Conservation (phyloP, 768 basidiomycete species). For the Coprinellus aureogranulatus region DNA sequence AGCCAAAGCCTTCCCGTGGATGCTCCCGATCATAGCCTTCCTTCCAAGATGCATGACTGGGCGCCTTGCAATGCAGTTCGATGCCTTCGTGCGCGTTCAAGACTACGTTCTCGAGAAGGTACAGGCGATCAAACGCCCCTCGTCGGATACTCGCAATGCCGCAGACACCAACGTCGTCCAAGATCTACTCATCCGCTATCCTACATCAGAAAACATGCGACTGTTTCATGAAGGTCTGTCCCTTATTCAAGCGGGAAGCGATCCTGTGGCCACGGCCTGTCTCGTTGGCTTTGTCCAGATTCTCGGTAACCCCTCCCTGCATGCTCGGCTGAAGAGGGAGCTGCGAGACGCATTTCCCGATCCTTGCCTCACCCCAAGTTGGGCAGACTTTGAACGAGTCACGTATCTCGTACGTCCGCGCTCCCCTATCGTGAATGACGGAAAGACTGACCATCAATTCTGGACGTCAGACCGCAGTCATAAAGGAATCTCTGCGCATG, state of each 20-base stretch:
- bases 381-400: conserved; percentile 34
- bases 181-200: neutral
- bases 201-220: conserved; percentile 2
- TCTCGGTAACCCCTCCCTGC: conserved; percentile 28
- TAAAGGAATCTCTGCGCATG: conserved; percentile 47
- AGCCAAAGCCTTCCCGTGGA: conserved; percentile 30
- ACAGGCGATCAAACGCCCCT: neutral
- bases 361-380: conserved; percentile 20
- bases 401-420: conserved; percentile 39
- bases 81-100: neutral
- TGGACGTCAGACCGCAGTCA: conserved; percentile 40
- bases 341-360: conserved; percentile 36
- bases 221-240: conserved; percentile 34
- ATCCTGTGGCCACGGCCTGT: conserved; percentile 37
- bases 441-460: neutral
- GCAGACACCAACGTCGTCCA: neutral
- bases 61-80: neutral
- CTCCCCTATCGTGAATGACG: neutral
- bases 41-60: neutral
- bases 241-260: conserved; percentile 37
- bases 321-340: conserved; percentile 29
- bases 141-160: no score
- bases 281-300: conserved; percentile 37
- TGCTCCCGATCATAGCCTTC: conserved; percentile 11
- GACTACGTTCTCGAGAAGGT: neutral